phyloP scores from a whole-genome alignment of 805 yeast genomes.

The Hanseniaspora lindneri region DNA sequence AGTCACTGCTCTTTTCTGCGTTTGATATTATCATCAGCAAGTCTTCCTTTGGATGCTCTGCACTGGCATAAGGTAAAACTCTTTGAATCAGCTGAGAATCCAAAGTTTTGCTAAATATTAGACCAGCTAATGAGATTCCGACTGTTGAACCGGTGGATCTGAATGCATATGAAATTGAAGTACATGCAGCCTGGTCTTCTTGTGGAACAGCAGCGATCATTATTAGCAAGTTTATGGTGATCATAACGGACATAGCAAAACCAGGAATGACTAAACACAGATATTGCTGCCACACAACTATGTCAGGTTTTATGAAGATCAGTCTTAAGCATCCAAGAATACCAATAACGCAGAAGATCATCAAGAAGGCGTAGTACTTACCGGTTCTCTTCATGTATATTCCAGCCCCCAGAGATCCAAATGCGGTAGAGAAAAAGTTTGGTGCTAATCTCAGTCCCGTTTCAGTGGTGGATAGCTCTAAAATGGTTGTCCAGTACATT shows the following conservation, averaged over 20 bases:
- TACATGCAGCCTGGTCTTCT: constrained; percentile 66
- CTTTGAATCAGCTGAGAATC: constrained; percentile 23
- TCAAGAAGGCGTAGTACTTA: constrained; percentile 39
- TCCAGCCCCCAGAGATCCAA: constrained; percentile 54
- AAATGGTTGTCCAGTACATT: constrained; percentile 45
- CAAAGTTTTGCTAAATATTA: constrained; percentile 44
- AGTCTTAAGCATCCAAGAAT: constrained; percentile 36
- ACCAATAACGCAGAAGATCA: constrained; percentile 34
- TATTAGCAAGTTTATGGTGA: constrained; percentile 55
- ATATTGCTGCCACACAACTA: constrained; percentile 35
- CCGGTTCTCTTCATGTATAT: constrained; percentile 54
- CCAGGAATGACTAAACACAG: constrained; percentile 39
- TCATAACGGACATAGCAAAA: constrained; percentile 43
- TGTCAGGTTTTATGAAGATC: constrained; percentile 26
- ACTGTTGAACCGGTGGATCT: constrained; percentile 78
- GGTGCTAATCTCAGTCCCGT: constrained; percentile 52
- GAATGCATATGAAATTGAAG: constrained; percentile 82
- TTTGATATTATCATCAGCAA: constrained; percentile 37
- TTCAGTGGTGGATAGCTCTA: constrained; percentile 41
- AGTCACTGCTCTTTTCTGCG: constrained; percentile 48
- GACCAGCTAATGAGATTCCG: constrained; percentile 60
- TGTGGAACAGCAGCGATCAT: constrained; percentile 62
- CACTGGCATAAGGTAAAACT: constrained; percentile 29
- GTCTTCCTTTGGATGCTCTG: constrained; percentile 29
- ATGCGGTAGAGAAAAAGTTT: constrained; percentile 45